Evolutionary conservation across 2,329 filamentous ascomycete genomes (phyloP).

Genomic region (Aspergillus aculeatus): DNA sequence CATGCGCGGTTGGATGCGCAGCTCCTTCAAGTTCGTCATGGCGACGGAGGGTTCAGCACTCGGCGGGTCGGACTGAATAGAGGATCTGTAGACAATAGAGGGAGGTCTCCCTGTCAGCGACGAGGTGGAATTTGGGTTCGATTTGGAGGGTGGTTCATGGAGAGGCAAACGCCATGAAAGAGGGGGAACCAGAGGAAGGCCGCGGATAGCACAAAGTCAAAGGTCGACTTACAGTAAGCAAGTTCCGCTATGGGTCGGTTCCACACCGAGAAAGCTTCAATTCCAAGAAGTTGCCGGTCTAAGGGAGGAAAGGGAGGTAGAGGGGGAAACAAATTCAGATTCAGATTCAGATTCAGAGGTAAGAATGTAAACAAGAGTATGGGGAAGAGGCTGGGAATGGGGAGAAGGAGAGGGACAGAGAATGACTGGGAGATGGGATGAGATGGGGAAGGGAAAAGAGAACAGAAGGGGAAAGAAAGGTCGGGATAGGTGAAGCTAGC

Average conservation of each 20-base stretch:
- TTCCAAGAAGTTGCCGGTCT: not conserved
- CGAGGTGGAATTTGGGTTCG: not conserved
- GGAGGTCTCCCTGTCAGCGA: not conserved
- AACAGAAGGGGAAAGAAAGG: conserved; percentile 10
- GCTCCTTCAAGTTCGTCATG: conserved; percentile 35
- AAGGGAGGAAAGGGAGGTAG: not conserved
- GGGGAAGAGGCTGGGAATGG: not conserved
- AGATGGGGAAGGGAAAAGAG: conserved; percentile 2
- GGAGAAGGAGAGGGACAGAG: conserved; percentile 2
- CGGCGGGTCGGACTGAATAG: not conserved
- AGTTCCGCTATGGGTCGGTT: conserved; percentile 2
- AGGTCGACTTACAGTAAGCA: conserved; percentile 6
- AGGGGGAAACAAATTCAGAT: no score
- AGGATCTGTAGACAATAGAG: conserved; percentile 3
- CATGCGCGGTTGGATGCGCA: conserved; percentile 48
- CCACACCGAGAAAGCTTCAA: not conserved
- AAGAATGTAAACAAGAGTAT: not conserved
- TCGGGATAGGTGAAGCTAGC: conserved; percentile 5
- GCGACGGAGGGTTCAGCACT: not conserved
- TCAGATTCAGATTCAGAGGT: no score
- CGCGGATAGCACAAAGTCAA: not conserved
- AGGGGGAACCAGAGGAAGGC: conserved; percentile 2
- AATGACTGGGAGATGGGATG: not conserved
- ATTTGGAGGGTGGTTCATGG: not conserved
- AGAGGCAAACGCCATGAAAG: not conserved